phyloP scores from a whole-genome alignment of 768 basidiomycete species.

The Podaxis sp. region DNA sequence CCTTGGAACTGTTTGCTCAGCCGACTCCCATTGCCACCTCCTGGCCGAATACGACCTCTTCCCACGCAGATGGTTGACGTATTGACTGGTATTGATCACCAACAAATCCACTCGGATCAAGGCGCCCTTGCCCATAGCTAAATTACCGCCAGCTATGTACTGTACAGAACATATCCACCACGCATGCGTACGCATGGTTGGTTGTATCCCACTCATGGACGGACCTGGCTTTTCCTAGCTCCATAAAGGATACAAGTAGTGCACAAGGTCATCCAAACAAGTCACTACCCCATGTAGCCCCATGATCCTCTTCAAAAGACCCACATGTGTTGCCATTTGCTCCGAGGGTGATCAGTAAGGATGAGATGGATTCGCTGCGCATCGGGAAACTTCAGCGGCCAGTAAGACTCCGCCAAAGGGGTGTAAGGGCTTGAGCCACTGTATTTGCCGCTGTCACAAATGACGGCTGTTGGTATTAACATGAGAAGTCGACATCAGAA shows the following conservation, averaged over 20 bases:
- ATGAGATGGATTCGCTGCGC: neutral
- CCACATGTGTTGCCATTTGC: neutral
- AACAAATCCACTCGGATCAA: conserved; percentile 1
- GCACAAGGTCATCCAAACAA: neutral
- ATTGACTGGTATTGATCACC: too few relatives aligned
- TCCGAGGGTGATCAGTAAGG: neutral
- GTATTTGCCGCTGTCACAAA: conserved; percentile 48
- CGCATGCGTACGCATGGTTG: neutral
- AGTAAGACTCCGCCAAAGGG: conserved; percentile 52
- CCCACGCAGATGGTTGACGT: too few relatives aligned
- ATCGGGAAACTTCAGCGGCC: neutral
- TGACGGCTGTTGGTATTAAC: neutral
- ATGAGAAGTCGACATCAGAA: neutral
- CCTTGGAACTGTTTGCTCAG: neutral
- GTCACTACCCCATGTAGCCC: neutral
- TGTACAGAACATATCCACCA: neutral
- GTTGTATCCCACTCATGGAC: neutral
- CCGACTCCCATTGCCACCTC: too few relatives aligned
- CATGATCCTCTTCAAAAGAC: neutral
- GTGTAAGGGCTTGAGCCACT: conserved; percentile 73
- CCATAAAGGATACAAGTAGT: neutral
- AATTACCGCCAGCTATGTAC: neutral
- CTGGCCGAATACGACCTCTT: too few relatives aligned
- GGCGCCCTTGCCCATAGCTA: neutral
- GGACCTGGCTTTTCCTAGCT: neutral